phyloP scores from a whole-genome alignment of 345 rosid species.

The Citrus mangshanensis region DNA sequence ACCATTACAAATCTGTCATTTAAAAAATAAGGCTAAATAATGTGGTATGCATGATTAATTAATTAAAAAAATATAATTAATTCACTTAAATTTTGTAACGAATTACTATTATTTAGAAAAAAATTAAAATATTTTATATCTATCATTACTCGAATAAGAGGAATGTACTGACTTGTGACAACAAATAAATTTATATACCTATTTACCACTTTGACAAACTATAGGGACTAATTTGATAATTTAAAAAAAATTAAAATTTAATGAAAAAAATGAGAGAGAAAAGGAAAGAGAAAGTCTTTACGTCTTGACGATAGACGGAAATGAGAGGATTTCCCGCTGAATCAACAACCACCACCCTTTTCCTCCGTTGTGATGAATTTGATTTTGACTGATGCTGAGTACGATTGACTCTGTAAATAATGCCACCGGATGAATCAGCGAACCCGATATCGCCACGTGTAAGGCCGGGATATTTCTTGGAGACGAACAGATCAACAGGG shows the following conservation, averaged over 20 bases:
- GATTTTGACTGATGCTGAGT: constrained; percentile 2
- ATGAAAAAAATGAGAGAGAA: not conserved
- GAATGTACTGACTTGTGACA: no score
- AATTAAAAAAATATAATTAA: no score
- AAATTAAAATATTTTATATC: no score
- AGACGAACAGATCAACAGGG: constrained; percentile 70
- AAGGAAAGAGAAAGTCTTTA: constrained; percentile 28
- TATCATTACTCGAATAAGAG: no score
- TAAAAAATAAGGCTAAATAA: no score
- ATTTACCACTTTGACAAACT: not conserved
- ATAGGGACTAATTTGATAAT: not conserved
- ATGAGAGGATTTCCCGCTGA: constrained; percentile 46
- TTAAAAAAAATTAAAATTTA: not conserved
- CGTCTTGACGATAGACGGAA: constrained; percentile 44
- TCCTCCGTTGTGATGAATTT: constrained; percentile 14
- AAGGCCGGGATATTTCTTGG: constrained; percentile 63
- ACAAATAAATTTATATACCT: not conserved
- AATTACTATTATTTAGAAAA: no score
- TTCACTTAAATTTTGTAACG: no score
- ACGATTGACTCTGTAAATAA: constrained; percentile 37
- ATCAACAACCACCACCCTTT: constrained; percentile 33
- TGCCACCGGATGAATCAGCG: constrained; percentile 59
- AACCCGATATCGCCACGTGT: constrained; percentile 59
- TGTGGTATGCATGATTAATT: no score
- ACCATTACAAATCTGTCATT: no score